Percentiles rank a stretch among this genome's conserved stretches.
Evolutionary conservation across 2,329 filamentous ascomycete genomes (phyloP).

Genomic region (Epichloe sp.): DNA sequence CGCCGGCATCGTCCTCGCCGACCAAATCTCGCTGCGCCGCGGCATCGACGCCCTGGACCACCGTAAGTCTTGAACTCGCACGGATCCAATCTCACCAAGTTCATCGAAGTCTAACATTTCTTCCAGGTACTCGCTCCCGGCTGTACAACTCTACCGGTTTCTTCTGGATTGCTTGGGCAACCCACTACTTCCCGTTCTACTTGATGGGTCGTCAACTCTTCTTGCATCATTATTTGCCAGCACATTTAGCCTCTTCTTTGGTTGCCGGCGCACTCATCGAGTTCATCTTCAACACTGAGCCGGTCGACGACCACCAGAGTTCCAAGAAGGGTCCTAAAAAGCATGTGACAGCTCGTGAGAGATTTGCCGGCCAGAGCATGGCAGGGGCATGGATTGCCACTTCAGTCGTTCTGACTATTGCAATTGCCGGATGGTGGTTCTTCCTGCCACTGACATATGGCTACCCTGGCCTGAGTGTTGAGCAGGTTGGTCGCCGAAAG

Average conservation of each 20-base stretch:
- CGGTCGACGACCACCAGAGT: conserved; percentile 36
- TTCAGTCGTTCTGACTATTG: conserved; percentile 51
- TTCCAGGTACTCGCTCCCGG: conserved; percentile 69
- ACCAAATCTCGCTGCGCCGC: conserved; percentile 85
- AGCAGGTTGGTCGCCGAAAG: conserved; percentile 70
- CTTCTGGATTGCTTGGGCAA: conserved; percentile 96
- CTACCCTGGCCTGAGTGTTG: conserved; percentile 71
- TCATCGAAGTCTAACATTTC: conserved; percentile 16
- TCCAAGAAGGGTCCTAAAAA: conserved; percentile 30
- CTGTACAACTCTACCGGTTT: conserved; percentile 98
- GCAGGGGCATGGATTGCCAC: conserved; percentile 67
- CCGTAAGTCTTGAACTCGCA: conserved; percentile 49
- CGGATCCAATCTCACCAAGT: too few species aligned
- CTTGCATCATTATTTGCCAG: conserved; percentile 92
- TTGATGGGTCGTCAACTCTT: conserved; percentile 97
- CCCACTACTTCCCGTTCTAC: conserved; percentile 95
- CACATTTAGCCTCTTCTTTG: conserved; percentile 79
- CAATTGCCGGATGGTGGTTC: conserved; percentile 74
- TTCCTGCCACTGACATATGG: conserved; percentile 95
- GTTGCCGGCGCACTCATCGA: conserved; percentile 87
- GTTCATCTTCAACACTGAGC: conserved; percentile 90
- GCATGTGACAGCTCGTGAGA: conserved; percentile 67
- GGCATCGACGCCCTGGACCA: conserved; percentile 87
- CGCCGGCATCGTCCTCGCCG: conserved; percentile 78
- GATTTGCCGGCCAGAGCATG: conserved; percentile 68